A percentile compares a stretch with the other conserved stretches of the same genome.
Conservation (phyloP, 2,329 filamentous ascomycete species). For the Colletotrichum caudatum region DNA sequence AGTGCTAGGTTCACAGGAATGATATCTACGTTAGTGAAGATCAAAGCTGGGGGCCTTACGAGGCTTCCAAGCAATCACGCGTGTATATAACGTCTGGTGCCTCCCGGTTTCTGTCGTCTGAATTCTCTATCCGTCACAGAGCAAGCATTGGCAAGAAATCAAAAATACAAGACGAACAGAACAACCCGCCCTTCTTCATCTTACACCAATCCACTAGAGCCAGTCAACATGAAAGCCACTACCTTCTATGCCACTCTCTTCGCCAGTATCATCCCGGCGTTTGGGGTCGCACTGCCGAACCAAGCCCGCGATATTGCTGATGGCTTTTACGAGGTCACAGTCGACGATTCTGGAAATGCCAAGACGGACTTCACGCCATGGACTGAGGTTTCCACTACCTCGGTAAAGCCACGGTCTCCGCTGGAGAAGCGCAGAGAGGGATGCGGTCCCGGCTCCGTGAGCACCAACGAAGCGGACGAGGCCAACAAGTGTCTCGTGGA, state of each 20-base stretch:
- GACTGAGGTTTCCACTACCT: not conserved
- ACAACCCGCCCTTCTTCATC: not conserved
- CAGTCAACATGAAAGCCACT: not conserved
- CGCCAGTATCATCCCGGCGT: not conserved
- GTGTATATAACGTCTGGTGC: too few species aligned
- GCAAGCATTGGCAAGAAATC: too few species aligned
- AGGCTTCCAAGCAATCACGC: too few species aligned
- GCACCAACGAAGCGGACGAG: conserved; percentile 3
- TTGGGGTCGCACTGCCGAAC: not conserved
- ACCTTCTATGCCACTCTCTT: not conserved
- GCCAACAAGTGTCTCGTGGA: conserved; percentile 4
- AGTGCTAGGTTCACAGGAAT: too few species aligned
- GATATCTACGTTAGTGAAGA: too few species aligned
- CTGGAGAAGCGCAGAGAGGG: conserved; percentile 12
- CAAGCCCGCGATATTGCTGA: conserved; percentile 10
- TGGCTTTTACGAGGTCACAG: not conserved
- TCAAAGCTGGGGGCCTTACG: too few species aligned
- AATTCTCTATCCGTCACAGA: too few species aligned
- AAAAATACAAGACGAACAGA: not conserved
- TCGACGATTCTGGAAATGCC: conserved; percentile 3
- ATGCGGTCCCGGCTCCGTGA: not conserved
- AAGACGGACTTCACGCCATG: conserved; percentile 1
- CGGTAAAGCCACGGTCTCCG: not conserved
- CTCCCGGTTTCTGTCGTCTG: too few species aligned
- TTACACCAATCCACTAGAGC: not conserved